Evolutionary conservation across 1,284 basidiomycete species (phyloP).

Genomic region (Anthracocystis panici-leucophaei): DNA sequence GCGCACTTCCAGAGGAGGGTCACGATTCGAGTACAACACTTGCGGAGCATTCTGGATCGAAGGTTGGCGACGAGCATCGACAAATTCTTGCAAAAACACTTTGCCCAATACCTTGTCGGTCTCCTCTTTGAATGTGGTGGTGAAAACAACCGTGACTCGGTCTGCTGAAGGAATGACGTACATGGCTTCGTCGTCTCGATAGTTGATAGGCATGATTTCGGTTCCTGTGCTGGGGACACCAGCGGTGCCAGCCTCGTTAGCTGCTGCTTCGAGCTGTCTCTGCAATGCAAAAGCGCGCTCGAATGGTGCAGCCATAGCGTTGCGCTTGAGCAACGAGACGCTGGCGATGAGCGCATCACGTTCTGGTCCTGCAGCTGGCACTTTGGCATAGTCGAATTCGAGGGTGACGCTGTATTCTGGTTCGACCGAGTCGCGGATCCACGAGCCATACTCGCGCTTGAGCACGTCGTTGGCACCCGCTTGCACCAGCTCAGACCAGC

Average conservation of each 20-base stretch:
- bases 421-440: slow-evolving; percentile 76
- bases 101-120: slow-evolving; percentile 97
- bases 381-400: slow-evolving; percentile 85
- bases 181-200: slow-evolving; percentile 92
- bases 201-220: slow-evolving; percentile 91
- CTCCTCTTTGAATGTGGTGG: slow-evolving; percentile 95
- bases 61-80: slow-evolving; percentile 92
- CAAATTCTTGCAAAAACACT: slow-evolving; percentile 99
- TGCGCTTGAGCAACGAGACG: slow-evolving; percentile 88
- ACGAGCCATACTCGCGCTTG: slow-evolving; percentile 83
- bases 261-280: slow-evolving; percentile 78
- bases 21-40: slow-evolving; percentile 94
- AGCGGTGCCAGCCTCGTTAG: slow-evolving; percentile 71
- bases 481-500: slow-evolving; percentile 91
- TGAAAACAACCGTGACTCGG: slow-evolving; percentile 97
- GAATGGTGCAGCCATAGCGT: slow-evolving; percentile 94
- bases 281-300: slow-evolving; percentile 90
- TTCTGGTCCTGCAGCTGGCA: slow-evolving; percentile 78
- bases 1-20: slow-evolving; percentile 94
- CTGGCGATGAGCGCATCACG: slow-evolving; percentile 78
- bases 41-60: slow-evolving; percentile 97
- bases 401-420: slow-evolving; percentile 90
- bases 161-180: slow-evolving; percentile 93
- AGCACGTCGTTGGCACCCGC: slow-evolving; percentile 88
- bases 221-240: slow-evolving; percentile 72